Conservation (phyloP, 2,329 filamentous ascomycete species). For the Diaporthe vexans region DNA sequence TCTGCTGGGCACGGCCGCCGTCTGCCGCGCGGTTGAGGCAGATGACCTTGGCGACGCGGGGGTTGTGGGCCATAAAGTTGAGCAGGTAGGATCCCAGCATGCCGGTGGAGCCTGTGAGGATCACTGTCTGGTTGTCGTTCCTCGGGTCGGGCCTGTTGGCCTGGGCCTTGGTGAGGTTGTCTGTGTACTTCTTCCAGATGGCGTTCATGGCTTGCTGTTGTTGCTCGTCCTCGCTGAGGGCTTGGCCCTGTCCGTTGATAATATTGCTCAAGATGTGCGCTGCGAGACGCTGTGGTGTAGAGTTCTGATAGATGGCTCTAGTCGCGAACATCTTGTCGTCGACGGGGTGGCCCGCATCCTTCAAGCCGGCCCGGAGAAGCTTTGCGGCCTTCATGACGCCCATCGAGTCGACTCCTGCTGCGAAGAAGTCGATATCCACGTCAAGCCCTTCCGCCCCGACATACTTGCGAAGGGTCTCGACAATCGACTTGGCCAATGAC, state of each 20-base stretch:
- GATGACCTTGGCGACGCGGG: constrained; percentile 55
- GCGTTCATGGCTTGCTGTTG: constrained; percentile 39
- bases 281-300: constrained; percentile 48
- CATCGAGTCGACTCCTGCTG: constrained; percentile 56
- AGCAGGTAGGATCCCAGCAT: constrained; percentile 57
- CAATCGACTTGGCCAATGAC: constrained; percentile 46
- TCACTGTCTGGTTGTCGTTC: constrained; percentile 46
- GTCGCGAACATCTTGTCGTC: constrained; percentile 43
- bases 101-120: constrained; percentile 58
- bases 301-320: constrained; percentile 49
- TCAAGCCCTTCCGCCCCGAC: constrained; percentile 42
- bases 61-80: constrained; percentile 50
- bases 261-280: constrained; percentile 41
- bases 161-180: constrained; percentile 44
- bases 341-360: constrained; percentile 41
- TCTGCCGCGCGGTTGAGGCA: constrained; percentile 61
- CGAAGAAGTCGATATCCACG: constrained; percentile 54
- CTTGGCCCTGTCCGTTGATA: constrained; percentile 31
- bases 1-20: constrained; percentile 55
- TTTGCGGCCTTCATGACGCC: constrained; percentile 50
- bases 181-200: constrained; percentile 50
- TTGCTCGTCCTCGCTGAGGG: constrained; percentile 38
- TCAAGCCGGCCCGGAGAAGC: constrained; percentile 44
- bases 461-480: constrained; percentile 44
- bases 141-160: constrained; percentile 46